Conservation (phyloP, 345 rosid species). For the Arabis alpina region DNA sequence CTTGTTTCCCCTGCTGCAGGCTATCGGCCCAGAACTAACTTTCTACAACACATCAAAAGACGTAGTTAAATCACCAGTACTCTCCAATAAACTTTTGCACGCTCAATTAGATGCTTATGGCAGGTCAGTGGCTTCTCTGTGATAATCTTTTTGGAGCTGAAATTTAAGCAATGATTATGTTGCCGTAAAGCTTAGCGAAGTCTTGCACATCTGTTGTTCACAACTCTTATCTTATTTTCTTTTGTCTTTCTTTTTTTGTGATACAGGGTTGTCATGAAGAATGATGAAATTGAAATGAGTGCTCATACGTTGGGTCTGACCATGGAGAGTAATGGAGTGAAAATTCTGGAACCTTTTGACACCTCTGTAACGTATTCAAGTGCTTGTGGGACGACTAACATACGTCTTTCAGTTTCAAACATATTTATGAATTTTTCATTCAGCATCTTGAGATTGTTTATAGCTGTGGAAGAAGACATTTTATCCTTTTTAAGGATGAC, state of each 20-base stretch:
- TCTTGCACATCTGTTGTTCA: conserved; percentile 24
- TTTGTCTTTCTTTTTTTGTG: conserved; percentile 29
- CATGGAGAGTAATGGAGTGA: conserved; percentile 96
- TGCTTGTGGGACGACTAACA: conserved; percentile 88
- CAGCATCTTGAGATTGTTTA: conserved; percentile 88
- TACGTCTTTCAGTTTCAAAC: conserved; percentile 76
- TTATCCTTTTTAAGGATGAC: conserved; percentile 85
- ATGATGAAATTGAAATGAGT: conserved; percentile 75
- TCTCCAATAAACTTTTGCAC: conserved; percentile 89
- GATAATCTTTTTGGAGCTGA: conserved; percentile 19
- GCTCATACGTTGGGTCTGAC: conserved; percentile 82
- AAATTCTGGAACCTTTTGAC: conserved; percentile 96
- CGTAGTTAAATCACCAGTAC: conserved; percentile 60
- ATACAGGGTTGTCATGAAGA: conserved; percentile 75
- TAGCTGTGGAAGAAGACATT: conserved; percentile 95
- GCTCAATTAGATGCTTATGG: conserved; percentile 84
- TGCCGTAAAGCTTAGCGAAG: conserved; percentile 17
- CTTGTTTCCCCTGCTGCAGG: conserved; percentile 56
- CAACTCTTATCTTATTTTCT: conserved; percentile 12
- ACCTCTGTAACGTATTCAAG: conserved; percentile 73
- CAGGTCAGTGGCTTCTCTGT: conserved; percentile 54
- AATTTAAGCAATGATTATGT: conserved; percentile 19
- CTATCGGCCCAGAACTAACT: conserved; percentile 93
- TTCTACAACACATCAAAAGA: conserved; percentile 82
- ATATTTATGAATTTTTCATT: conserved; percentile 94